Evolutionary conservation across 768 basidiomycete species (phyloP).

Genomic region (Dictyophora rubrovolvata): DNA sequence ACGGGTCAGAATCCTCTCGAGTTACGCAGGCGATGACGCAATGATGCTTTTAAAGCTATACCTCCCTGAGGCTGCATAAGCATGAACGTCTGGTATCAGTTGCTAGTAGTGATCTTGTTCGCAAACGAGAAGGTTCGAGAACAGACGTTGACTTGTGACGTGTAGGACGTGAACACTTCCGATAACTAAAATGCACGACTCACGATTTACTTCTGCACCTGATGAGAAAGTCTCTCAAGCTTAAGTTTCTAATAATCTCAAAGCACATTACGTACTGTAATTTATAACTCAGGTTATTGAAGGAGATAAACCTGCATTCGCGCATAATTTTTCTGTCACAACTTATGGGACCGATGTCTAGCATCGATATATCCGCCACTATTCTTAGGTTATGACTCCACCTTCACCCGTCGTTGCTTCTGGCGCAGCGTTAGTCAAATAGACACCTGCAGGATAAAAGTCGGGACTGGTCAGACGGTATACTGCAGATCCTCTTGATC

Average conservation of each 20-base stretch:
- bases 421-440: constrained; percentile 72
- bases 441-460: constrained; percentile 75
- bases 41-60: constrained; percentile 63
- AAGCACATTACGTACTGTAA: not conserved
- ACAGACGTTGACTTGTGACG: constrained; percentile 57
- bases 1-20: no score
- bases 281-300: constrained; percentile 33
- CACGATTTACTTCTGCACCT: constrained; percentile 72
- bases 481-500: constrained; percentile 70
- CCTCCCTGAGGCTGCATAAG: constrained; percentile 71
- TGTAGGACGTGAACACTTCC: constrained; percentile 49
- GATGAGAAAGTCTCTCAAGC: constrained; percentile 76
- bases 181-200: constrained; percentile 56
- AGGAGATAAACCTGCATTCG: constrained; percentile 71
- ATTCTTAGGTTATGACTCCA: constrained; percentile 59
- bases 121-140: constrained; percentile 31
- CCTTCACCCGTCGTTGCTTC: constrained; percentile 74
- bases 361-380: constrained; percentile 58
- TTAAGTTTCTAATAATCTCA: not conserved
- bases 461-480: constrained; percentile 76
- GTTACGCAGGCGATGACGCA: no score
- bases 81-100: constrained; percentile 68
- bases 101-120: constrained; percentile 32
- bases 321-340: constrained; percentile 83
- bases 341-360: constrained; percentile 57